These are phyloP conservation scores for Lablab purpureus DNA, from an alignment of 306 rosid genomes.

Conservation along the genomic window DNA sequence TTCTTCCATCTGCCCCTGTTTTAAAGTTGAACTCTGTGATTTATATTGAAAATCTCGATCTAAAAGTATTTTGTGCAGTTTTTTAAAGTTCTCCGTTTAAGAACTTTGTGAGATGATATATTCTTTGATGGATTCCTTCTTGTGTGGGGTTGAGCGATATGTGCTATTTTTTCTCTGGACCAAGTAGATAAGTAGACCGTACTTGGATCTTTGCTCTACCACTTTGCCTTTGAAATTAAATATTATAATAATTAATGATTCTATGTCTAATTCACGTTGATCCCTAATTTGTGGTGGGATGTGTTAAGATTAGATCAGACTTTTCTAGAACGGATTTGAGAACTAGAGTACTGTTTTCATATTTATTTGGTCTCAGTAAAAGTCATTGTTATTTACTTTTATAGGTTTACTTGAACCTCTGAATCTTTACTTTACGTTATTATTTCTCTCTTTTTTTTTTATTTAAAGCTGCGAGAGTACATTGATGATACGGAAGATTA, in stretches of 20 bases:
- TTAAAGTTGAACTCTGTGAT: conserved; percentile 4
- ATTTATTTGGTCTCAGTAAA: conserved; percentile 1
- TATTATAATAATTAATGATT: neutral
- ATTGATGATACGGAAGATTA: conserved; percentile 96
- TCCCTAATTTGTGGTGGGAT: neutral
- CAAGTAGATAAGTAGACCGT: neutral
- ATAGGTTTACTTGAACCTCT: conserved; percentile 29
- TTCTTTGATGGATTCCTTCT: neutral
- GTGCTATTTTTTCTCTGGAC: conserved; percentile 2
- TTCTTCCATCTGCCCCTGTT: neutral
- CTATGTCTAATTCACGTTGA: neutral
- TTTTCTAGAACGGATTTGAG: neutral
- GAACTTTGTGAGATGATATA: conserved; percentile 12
- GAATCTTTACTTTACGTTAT: conserved; percentile 33
- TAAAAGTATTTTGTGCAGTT: neutral
- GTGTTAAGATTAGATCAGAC: conserved; percentile 3
- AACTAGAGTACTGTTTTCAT: conserved; percentile 18
- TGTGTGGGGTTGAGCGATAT: neutral
- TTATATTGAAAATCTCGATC: conserved; percentile 10
- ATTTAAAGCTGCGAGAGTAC: conserved; percentile 80
- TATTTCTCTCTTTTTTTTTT: conserved; percentile 36
- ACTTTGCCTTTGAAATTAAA: neutral
- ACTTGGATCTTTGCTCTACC: neutral
- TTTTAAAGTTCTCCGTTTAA: neutral
- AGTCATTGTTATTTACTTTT: neutral